Base-by-base conservation (phyloP, 1,284 basidiomycete genomes). In the Leccinum subfulvum region DNA sequence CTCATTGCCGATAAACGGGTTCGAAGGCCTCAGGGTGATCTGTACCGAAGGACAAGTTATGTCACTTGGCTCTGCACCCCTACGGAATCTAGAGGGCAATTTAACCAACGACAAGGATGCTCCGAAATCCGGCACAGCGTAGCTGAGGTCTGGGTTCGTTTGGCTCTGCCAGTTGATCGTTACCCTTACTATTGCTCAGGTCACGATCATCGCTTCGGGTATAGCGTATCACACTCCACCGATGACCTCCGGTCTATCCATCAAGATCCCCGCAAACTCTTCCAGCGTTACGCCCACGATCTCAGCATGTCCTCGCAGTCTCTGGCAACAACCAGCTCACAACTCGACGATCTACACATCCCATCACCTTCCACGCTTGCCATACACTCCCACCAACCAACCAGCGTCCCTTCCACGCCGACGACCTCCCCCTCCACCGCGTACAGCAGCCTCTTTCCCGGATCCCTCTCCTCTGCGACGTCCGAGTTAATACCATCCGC, bases 381-480 rank as follows among this genome's bases (percentile, higher is more conserved):
- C 28, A 44, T 57, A 39, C 64, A 59, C 49, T 53, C 61, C 44
- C 64, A 59, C 26, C 64, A 59, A 9, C 39, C 55, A 11, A 14
- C 66, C 0, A 72, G 73, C 39, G 1, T 64, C 10, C 69, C 73
- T 0, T 74, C 74, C 1, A 74, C 74, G 0, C 73, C 71, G 2
- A 59, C 67, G 51, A 74, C 69, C 1, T 72, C 73, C 0, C 66
- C 73, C 1, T 74, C 73, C 10, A 75, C 68, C 1, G 66, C 35
- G 2, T 57, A 62, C 57, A 71, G 63, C 44, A 73, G 64, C 37
- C 56, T 62, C 1, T 65, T 75, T 16, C 62, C 62, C 0, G 58
- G 61, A 4, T 71, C 73, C 0, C 61, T 66, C 11, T 73, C 73
- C 3, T 75, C 69, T n/a, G 63, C 64, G 8, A 69, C 73, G 0